phyloP scores from a whole-genome alignment of 169 alveolate genomes.

The Eimeria acervulina region DNA sequence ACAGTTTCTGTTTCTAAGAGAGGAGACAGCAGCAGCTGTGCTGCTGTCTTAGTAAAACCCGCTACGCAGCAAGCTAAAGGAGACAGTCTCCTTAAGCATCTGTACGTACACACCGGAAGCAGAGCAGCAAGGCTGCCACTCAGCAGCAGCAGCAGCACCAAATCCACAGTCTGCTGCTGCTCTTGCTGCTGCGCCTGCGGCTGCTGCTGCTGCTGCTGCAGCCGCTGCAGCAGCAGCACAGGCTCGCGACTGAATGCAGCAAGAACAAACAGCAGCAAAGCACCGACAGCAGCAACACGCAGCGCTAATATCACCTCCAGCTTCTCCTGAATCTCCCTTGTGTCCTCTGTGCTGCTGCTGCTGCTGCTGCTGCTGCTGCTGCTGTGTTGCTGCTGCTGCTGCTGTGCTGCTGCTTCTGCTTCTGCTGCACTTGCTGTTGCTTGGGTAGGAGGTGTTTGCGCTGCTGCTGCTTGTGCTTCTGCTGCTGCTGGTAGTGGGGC shows the following conservation, averaged over 20 bases:
- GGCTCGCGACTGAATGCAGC: background rate
- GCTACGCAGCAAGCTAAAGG: conserved; percentile 71
- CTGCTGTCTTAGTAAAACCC: conserved; percentile 43
- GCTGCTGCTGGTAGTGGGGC: too few relatives aligned
- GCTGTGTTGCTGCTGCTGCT: conserved; percentile 25
- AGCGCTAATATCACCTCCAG: background rate
- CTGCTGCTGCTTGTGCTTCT: too few relatives aligned
- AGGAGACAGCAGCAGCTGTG: conserved; percentile 73
- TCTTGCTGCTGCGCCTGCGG: too few relatives aligned
- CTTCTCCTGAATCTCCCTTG: background rate
- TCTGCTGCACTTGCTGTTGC: conserved; percentile 10
- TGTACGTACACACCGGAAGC: conserved; percentile 51
- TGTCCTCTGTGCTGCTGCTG: too few relatives aligned
- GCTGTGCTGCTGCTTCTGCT: background rate
- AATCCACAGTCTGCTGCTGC: too few relatives aligned
- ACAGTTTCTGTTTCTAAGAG: background rate
- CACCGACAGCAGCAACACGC: conserved; percentile 46
- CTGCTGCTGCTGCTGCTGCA: too few relatives aligned
- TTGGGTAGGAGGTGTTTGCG: background rate
- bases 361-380: background rate
- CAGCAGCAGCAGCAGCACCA: conserved; percentile 30
- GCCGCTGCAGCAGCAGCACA: background rate
- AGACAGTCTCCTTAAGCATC: conserved; percentile 66
- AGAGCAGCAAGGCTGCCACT: conserved; percentile 70
- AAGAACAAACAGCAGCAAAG: background rate